Evolutionary conservation across 371 early-diverging fungal species (phyloP), one percentile per base, ranked within the genome.

Genomic region (Cokeromyces recurvatus): DNA sequence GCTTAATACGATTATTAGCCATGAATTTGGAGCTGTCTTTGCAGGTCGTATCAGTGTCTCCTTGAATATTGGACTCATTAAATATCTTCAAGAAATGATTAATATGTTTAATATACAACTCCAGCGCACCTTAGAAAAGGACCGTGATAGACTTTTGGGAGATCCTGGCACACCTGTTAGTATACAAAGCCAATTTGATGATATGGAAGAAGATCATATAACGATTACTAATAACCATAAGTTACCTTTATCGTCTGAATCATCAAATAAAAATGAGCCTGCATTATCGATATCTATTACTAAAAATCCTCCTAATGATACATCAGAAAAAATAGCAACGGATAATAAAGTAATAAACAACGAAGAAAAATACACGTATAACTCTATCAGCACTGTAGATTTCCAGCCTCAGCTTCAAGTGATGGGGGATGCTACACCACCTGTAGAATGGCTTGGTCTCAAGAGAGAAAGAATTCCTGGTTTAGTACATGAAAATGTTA

Each of bases 31-130:
- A 4, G 70, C 84, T 2, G 64, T 73, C 3, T 90, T 90, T 59
- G 74, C 64, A 4, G 88, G 86, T 3, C 74, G 78, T 16, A 74
- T 90, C 43, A 78, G 87, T 46, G 77, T 90, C 2, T 89, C 90
- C 0, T 65, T 88, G 11, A 90, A 90, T 55, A 65, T 88, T 44
- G 85, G 84, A 2, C 64, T 85, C 21, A 87, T 87, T 47, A 72
- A 72, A 32, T 85, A 85, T 46, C 53, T 90, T 14, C 82, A 79
- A 52, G 87, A 86, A 48, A 51, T 74, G 54, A 53, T 56, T 20
- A 68, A 68, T 14, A 66, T 66, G 59, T 74, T 71, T 34, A 68
- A 61, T n/a, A 35, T 49, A 0, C 71, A 74, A 35, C 35, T 70
- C 2, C 46, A 59, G 1, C 70, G 74, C 20, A 71, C 66, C 3